phyloP scores from a whole-genome alignment of 768 basidiomycete species.

The Lentinula sp. region DNA sequence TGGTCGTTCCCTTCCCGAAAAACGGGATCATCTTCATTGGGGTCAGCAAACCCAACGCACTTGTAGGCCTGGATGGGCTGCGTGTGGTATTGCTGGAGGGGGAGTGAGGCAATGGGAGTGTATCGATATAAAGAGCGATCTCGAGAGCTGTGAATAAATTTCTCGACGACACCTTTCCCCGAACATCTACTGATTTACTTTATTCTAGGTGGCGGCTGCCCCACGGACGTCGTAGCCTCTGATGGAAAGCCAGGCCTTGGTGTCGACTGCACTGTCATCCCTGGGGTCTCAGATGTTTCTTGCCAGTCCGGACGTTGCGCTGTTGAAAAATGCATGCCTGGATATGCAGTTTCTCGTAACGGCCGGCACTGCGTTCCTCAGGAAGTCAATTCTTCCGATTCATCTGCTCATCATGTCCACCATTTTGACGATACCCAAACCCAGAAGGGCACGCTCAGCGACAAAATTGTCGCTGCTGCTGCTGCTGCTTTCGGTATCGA shows the following conservation, averaged over 20 bases:
- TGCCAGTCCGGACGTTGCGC: constrained; percentile 26
- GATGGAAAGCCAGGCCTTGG: constrained; percentile 14
- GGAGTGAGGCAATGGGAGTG: constrained; percentile 29
- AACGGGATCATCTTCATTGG: constrained; percentile 12
- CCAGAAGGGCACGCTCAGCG: background rate
- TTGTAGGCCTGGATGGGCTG: constrained; percentile 21
- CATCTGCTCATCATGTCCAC: background rate
- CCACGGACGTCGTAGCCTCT: constrained; percentile 17
- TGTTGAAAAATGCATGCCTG: constrained; percentile 26
- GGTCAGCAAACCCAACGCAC: constrained; percentile 13
- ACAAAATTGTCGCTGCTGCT: background rate
- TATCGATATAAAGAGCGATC: constrained; percentile 23
- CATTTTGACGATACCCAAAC: background rate
- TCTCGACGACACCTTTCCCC: background rate
- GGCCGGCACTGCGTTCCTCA: constrained; percentile 7
- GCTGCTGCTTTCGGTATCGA: background rate
- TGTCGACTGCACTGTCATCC: constrained; percentile 29
- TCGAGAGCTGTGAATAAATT: constrained; percentile 30
- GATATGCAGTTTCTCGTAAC: constrained; percentile 13
- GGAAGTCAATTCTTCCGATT: background rate
- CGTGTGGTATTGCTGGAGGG: constrained; percentile 26
- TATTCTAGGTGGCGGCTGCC: constrained; percentile 30
- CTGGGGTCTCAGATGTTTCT: constrained; percentile 29
- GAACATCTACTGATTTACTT: background rate
- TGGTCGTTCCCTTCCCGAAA: background rate